Evolutionary conservation across 2,329 filamentous ascomycete genomes (phyloP).

Genomic region (Monosporascus sp.): DNA sequence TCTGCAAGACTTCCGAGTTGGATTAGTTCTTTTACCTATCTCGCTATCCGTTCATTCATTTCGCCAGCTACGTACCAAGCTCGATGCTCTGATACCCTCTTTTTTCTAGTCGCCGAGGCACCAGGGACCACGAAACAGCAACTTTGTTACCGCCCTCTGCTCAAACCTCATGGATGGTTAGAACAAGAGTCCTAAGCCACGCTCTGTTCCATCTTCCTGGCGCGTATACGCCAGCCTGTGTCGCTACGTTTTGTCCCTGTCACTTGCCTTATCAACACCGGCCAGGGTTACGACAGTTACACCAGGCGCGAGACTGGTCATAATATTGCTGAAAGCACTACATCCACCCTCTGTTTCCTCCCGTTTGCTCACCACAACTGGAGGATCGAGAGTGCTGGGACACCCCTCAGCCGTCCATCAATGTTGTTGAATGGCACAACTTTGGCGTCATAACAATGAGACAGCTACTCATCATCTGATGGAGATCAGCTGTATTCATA

Average conservation of each 20-base stretch:
- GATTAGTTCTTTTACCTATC: constrained; percentile 4
- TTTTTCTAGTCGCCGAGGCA: neutral
- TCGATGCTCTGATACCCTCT: neutral
- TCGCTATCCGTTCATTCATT: constrained; percentile 7
- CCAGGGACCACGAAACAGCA: neutral
- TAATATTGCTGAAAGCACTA: neutral
- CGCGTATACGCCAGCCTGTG: too few relatives aligned
- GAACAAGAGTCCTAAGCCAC: neutral
- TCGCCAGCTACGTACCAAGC: neutral
- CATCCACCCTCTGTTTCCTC: constrained; percentile 2
- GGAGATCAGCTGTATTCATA: too few relatives aligned
- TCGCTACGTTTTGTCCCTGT: too few relatives aligned
- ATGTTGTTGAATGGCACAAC: too few relatives aligned
- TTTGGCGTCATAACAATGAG: too few relatives aligned
- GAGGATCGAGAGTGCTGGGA: too few relatives aligned
- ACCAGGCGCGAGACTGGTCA: neutral
- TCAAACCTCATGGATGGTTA: neutral
- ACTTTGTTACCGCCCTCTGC: neutral
- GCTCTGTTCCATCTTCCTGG: too few relatives aligned
- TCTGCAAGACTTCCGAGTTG: constrained; percentile 6
- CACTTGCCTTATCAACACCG: neutral
- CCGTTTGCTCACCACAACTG: too few relatives aligned
- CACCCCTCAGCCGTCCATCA: too few relatives aligned
- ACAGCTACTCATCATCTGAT: too few relatives aligned
- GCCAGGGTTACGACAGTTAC: neutral